phyloP scores from a whole-genome alignment of 2,329 filamentous ascomycete species.

The Aspergillus thermomutatus region DNA sequence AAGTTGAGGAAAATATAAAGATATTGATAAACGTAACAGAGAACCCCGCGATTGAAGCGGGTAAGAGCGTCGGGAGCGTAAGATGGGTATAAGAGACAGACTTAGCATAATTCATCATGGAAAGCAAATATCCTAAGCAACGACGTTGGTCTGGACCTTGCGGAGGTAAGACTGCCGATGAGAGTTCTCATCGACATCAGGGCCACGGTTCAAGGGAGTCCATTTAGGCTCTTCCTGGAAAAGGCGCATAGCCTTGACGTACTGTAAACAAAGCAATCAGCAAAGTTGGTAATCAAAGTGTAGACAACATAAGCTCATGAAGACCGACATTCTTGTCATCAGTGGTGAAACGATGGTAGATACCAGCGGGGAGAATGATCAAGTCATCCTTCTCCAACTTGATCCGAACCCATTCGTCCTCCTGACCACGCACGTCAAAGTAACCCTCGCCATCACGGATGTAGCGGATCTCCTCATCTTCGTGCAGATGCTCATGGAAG shows the following conservation, averaged over 20 bases:
- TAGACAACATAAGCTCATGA: slow-evolving; percentile 1
- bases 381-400: slow-evolving; percentile 80
- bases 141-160: slow-evolving; percentile 21
- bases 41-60: no score
- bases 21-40: no score
- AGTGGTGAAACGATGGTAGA: slow-evolving; percentile 97
- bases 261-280: slow-evolving; percentile 53
- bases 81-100: no score
- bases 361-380: slow-evolving; percentile 89
- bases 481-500: slow-evolving; percentile 93
- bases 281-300: background rate
- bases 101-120: slow-evolving; percentile 5
- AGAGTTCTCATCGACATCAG: slow-evolving; percentile 73
- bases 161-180: slow-evolving; percentile 75
- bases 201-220: slow-evolving; percentile 82
- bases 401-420: slow-evolving; percentile 87
- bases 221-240: slow-evolving; percentile 99
- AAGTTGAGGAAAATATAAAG: no score
- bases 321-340: slow-evolving; percentile 79
- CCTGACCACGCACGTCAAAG: slow-evolving; percentile 83
- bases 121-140: slow-evolving; percentile 17
- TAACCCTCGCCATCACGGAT: slow-evolving; percentile 84
- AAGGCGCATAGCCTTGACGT: slow-evolving; percentile 89
- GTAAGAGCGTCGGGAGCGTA: no score
- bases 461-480: slow-evolving; percentile 98